A percentile compares a stretch with the other conserved stretches of the same genome.
phyloP scores from a whole-genome alignment of 139 green algal species.

The Chlorella sp. region DNA sequence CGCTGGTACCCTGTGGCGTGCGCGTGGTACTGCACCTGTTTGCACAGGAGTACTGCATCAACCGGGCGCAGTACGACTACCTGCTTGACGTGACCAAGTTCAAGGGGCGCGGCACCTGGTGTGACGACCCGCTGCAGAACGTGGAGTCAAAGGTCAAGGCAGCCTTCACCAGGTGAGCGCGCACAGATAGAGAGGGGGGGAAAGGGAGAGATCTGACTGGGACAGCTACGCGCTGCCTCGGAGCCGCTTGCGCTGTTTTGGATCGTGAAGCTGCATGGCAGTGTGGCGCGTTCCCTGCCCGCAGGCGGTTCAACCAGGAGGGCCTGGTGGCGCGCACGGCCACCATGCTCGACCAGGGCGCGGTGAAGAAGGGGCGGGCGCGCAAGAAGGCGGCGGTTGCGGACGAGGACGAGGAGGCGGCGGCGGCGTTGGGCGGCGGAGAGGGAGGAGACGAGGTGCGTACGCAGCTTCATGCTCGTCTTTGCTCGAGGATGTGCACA shows the following conservation, averaged over 20 bases:
- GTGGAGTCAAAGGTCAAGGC: conserved; percentile 69
- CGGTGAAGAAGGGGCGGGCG: conserved; percentile 23
- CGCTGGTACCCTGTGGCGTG: background rate
- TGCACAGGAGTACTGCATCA: conserved; percentile 48
- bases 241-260: background rate
- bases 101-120: conserved; percentile 70
- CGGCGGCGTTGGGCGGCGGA: too few species aligned
- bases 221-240: background rate
- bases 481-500: too few species aligned
- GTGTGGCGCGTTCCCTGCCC: background rate
- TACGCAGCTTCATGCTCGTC: too few species aligned
- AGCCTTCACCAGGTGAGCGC: conserved; percentile 66
- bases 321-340: conserved; percentile 21
- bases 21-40: background rate
- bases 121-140: conserved; percentile 63
- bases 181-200: background rate
- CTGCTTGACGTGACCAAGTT: conserved; percentile 81
- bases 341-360: conserved; percentile 33
- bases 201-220: background rate
- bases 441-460: conserved; percentile 1
- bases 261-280: background rate
- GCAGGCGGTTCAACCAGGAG: conserved; percentile 35
- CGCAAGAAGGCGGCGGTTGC: conserved; percentile 11
- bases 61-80: conserved; percentile 53
- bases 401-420: conserved; percentile 27